A percentile compares a stretch with the other conserved stretches of the same genome.
Conservation (phyloP, 352 stramenopile species). For the Phytophthora tentaculata region DNA sequence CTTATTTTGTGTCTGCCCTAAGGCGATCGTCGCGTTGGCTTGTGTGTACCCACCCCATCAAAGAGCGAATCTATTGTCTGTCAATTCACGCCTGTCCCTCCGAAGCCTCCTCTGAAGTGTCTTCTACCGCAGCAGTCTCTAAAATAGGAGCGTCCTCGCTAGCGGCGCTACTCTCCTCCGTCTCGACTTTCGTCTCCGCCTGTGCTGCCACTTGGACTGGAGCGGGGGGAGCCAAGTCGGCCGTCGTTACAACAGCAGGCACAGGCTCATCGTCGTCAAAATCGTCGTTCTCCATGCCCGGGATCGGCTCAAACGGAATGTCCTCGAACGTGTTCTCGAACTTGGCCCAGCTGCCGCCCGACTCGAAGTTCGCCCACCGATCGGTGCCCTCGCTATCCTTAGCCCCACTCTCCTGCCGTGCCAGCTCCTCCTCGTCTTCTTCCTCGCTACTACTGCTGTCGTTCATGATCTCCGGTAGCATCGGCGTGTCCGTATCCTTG, state of each 20-base stretch:
- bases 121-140: slow-evolving; percentile 40
- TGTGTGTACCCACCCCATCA: slow-evolving; percentile 34
- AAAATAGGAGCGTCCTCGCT: slow-evolving; percentile 36
- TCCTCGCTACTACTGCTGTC: slow-evolving; percentile 90
- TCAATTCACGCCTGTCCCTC: slow-evolving; percentile 48
- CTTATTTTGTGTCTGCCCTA: slow-evolving; percentile 32
- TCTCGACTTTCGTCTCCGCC: slow-evolving; percentile 29
- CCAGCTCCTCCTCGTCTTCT: slow-evolving; percentile 75
- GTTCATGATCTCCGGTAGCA: slow-evolving; percentile 87
- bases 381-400: slow-evolving; percentile 30
- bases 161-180: slow-evolving; percentile 30
- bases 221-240: slow-evolving; percentile 24
- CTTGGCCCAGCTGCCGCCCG: slow-evolving; percentile 63
- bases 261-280: slow-evolving; percentile 44
- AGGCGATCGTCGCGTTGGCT: slow-evolving; percentile 26
- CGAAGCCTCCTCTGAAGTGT: slow-evolving; percentile 35
- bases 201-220: slow-evolving; percentile 19
- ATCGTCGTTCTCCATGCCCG: slow-evolving; percentile 57
- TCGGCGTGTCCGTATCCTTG: slow-evolving; percentile 70
- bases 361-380: slow-evolving; percentile 76
- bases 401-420: slow-evolving; percentile 34
- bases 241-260: slow-evolving; percentile 32
- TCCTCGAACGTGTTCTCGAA: slow-evolving; percentile 74
- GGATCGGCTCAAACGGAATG: slow-evolving; percentile 61
- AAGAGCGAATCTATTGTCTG: slow-evolving; percentile 55